phyloP scores from a whole-genome alignment of 441 rosid species.

The Erodium moschatum region DNA sequence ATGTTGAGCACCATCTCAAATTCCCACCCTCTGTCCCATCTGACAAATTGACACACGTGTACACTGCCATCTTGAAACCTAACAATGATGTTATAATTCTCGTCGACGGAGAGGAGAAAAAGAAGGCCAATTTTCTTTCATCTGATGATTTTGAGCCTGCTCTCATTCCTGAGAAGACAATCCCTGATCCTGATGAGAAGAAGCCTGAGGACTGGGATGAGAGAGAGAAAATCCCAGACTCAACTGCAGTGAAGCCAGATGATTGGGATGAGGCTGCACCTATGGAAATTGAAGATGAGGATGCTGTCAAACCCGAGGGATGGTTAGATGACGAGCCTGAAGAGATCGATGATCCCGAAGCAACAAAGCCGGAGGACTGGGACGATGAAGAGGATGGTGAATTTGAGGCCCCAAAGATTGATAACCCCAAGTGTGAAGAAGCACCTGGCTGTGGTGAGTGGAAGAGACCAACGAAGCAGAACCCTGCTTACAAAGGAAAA shows the following conservation, averaged over 20 bases:
- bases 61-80: conserved; percentile 28
- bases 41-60: conserved; percentile 28
- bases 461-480: conserved; percentile 28
- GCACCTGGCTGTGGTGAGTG: conserved; percentile 33
- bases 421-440: conserved; percentile 22
- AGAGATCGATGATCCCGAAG: conserved; percentile 35
- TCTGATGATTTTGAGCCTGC: conserved; percentile 28
- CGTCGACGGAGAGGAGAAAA: conserved; percentile 28
- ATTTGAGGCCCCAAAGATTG: conserved; percentile 28
- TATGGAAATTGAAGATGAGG: conserved; percentile 23
- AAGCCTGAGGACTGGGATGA: conserved; percentile 35
- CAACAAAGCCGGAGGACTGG: conserved; percentile 31
- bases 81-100: conserved; percentile 23
- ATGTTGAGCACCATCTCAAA: conserved; percentile 26
- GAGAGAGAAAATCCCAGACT: conserved; percentile 22
- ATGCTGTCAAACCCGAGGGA: conserved; percentile 31
- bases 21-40: conserved; percentile 24
- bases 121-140: conserved; percentile 22
- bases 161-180: conserved; percentile 23
- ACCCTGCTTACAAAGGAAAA: conserved; percentile 30
- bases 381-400: conserved; percentile 35
- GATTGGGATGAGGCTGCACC: conserved; percentile 34
- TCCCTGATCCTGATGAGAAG: conserved; percentile 27
- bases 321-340: conserved; percentile 30
- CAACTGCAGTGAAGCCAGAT: conserved; percentile 24